Base-by-base conservation (phyloP, 352 stramenopile genomes). In the Globisporangium spinosum region DNA sequence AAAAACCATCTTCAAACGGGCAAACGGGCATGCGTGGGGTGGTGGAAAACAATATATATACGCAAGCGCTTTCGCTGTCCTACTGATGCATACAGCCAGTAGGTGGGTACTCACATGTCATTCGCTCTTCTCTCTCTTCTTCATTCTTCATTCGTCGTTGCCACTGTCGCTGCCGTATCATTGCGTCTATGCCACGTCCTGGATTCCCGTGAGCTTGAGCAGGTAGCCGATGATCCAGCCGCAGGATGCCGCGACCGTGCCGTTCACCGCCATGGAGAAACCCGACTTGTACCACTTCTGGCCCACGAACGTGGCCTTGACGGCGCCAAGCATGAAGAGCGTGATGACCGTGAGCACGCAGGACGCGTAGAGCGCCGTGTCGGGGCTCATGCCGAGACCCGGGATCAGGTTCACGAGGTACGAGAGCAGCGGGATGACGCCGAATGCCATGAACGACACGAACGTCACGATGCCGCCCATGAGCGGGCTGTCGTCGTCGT, bases 301-400 rank as follows among this genome's bases (percentile, higher is more conserved):
- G 34, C 87, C 87, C 0, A 94, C 87, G 57, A 92, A 93, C 67
- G 71, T 89, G 34, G 83, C 86, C 80, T 99, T 98, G 29, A 98
- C 84, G 22, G 89, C 93, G 57, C 96, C 96, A 64, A 99, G 78
- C 15, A 96, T 54, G 74, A 98, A 99, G 20, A 99, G 76, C 40
- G 97, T 97, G 62, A 98, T 74, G 40, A 93, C 92, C 5, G 96
- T 98, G 15, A 98, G 82, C 56, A 95, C 75, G 76, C 95, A 98
- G n/a, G 96, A 97, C 54, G 89, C 59, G 74, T 98, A 98, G 40
- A 98, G 72, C 38, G 80, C 74, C n/a, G 89, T 77, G 25, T 90
- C 76, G 5, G 77, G 67, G 13, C 70, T 78, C 74, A 94, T 85
- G 9, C 75, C 54, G 29, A 94, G 64, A 4, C 80, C 87, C 6